A percentile compares a stretch with the other conserved stretches of the same genome.
These are phyloP conservation scores for Ogataea wickerhamii DNA, from an alignment of 805 yeast genomes.

Conservation along the genomic window DNA sequence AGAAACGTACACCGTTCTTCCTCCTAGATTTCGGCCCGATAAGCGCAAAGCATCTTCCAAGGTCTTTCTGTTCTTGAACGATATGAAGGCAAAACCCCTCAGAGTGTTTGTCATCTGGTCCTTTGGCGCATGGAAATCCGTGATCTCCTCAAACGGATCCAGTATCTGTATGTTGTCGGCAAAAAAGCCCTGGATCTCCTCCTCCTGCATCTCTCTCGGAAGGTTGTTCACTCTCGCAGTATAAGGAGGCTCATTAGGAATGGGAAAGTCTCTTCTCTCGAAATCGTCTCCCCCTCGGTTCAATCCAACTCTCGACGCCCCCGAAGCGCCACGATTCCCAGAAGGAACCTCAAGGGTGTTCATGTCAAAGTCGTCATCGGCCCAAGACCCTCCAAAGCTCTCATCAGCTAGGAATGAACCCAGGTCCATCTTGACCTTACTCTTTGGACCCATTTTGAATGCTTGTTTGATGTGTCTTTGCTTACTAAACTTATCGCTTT, in stretches of 20 bases:
- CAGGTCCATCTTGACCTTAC: constrained; percentile 69
- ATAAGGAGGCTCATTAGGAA: constrained; percentile 90
- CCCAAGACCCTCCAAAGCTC: constrained; percentile 76
- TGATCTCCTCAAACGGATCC: constrained; percentile 49
- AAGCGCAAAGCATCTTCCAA: constrained; percentile 51
- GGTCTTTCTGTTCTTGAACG: constrained; percentile 42
- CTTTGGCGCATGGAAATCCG: constrained; percentile 67
- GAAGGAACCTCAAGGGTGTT: constrained; percentile 20
- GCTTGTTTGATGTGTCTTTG: not conserved
- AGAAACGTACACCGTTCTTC: constrained; percentile 49
- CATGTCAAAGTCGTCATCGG: constrained; percentile 76
- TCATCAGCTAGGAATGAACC: constrained; percentile 80
- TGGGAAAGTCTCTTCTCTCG: constrained; percentile 68
- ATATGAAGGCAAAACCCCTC: constrained; percentile 53
- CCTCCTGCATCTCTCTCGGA: constrained; percentile 76
- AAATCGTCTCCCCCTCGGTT: constrained; percentile 32
- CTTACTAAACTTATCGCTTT: too few relatives aligned
- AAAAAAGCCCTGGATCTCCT: constrained; percentile 56
- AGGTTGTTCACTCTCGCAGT: constrained; percentile 86
- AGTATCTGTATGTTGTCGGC: constrained; percentile 48
- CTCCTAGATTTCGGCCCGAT: constrained; percentile 41
- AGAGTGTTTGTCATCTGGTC: constrained; percentile 64
- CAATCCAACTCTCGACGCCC: constrained; percentile 13
- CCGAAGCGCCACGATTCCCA: constrained; percentile 7
- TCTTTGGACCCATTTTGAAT: constrained; percentile 54